A percentile compares a stretch with the other conserved stretches of the same genome.
These are phyloP conservation scores for Thermomucor indicae-seudaticae DNA, from an alignment of 371 early-diverging fungal genomes.

Conservation along the genomic window DNA sequence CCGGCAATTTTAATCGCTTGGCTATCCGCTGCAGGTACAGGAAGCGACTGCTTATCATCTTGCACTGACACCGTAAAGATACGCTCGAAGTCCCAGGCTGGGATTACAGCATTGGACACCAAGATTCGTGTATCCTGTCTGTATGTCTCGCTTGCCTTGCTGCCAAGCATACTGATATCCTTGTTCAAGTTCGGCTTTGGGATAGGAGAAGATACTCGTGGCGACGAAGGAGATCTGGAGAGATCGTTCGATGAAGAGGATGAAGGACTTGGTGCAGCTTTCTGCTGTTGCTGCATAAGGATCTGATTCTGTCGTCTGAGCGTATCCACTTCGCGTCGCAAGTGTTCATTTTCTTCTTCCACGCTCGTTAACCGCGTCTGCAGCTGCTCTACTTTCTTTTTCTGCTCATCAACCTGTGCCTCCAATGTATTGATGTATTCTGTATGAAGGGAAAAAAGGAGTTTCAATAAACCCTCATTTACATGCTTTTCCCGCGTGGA, in stretches of 20 bases:
- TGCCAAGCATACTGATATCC: constrained; percentile 41
- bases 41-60: constrained; percentile 2
- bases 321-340: constrained; percentile 52
- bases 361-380: constrained; percentile 37
- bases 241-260: constrained; percentile 9
- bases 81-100: constrained; percentile 36
- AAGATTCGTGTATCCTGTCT: constrained; percentile 44
- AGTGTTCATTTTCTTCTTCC: constrained; percentile 55
- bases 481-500: too few relatives aligned
- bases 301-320: constrained; percentile 38
- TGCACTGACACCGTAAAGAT: constrained; percentile 18
- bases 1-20: constrained; percentile 16
- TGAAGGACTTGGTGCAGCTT: constrained; percentile 9
- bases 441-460: constrained; percentile 11
- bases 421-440: constrained; percentile 84
- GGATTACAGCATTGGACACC: constrained; percentile 47
- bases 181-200: constrained; percentile 43
- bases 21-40: neutral
- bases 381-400: constrained; percentile 51
- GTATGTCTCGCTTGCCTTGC: constrained; percentile 42
- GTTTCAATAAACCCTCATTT: too few relatives aligned
- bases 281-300: constrained; percentile 14
- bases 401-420: constrained; percentile 67
- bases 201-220: constrained; percentile 28
- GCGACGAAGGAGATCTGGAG: constrained; percentile 17